Conservation (phyloP, 768 basidiomycete genomes). For the Podaxis sp. region DNA sequence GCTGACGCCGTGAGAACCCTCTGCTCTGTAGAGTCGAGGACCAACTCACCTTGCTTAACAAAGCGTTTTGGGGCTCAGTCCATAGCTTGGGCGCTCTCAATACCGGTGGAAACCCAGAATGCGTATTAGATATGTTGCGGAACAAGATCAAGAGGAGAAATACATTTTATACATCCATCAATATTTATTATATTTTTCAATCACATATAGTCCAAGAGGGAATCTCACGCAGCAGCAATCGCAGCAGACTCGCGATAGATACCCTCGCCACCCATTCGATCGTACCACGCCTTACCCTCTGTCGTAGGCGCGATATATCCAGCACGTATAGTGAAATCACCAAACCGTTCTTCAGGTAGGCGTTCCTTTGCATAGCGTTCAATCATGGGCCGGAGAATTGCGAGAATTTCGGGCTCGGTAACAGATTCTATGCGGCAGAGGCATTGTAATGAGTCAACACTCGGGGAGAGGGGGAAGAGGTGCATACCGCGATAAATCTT, state of each 20-base stretch:
- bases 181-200: not conserved
- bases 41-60: too few species aligned
- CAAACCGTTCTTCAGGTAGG: constrained; percentile 84
- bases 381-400: constrained; percentile 90
- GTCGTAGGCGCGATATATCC: constrained; percentile 88
- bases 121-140: too few species aligned
- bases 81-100: too few species aligned
- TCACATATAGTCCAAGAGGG: too few species aligned
- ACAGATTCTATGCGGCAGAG: constrained; percentile 58
- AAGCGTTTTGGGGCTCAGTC: too few species aligned
- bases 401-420: constrained; percentile 87
- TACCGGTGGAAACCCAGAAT: too few species aligned
- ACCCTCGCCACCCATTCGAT: constrained; percentile 77
- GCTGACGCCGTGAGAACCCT: too few species aligned
- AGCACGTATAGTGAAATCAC: constrained; percentile 90
- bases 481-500: constrained; percentile 84
- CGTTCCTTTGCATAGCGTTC: constrained; percentile 88
- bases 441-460: not conserved
- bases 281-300: constrained; percentile 84
- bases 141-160: not conserved
- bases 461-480: not conserved
- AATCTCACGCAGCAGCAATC: not conserved
- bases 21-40: too few species aligned
- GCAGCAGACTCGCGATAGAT: constrained; percentile 33
- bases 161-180: not conserved